phyloP scores from a whole-genome alignment of 225 moss, liverwort and hornwort species.

The Pleurozium schreberi region DNA sequence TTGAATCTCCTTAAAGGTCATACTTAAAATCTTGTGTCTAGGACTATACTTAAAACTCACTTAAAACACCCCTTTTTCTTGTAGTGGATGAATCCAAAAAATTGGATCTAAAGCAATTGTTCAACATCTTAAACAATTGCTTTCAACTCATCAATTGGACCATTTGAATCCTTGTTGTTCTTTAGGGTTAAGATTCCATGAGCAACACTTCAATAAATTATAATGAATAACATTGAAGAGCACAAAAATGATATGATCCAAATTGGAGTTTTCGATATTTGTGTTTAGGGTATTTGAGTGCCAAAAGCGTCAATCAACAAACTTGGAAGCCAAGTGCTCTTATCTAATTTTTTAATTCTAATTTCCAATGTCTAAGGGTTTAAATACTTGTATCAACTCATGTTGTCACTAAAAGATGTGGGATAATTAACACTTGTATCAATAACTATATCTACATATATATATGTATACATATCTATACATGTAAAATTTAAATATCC shows the following conservation, averaged over 20 bases:
- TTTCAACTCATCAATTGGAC: neutral
- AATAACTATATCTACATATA: fast-evolving
- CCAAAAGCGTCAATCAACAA: neutral
- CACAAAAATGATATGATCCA: neutral
- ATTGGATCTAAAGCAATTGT: no score
- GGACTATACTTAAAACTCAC: no score
- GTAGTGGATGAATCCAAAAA: fast-evolving
- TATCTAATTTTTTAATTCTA: neutral
- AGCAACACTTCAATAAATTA: neutral
- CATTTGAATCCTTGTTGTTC: neutral
- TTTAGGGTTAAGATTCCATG: neutral
- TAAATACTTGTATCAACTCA: neutral
- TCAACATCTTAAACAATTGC: no score
- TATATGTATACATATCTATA: neutral
- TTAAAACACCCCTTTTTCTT: no score
- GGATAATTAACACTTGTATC: neutral
- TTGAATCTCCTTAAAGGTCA: no score
- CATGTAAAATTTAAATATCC: no score
- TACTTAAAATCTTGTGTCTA: no score
- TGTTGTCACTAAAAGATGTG: neutral
- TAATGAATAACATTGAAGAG: neutral
- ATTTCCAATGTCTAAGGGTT: fast-evolving
- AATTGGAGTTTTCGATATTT: neutral
- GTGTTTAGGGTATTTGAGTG: neutral
- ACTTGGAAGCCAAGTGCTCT: neutral